Base-by-base conservation (phyloP, 2,329 filamentous ascomycete genomes). In the Diaporthe aspalathi region DNA sequence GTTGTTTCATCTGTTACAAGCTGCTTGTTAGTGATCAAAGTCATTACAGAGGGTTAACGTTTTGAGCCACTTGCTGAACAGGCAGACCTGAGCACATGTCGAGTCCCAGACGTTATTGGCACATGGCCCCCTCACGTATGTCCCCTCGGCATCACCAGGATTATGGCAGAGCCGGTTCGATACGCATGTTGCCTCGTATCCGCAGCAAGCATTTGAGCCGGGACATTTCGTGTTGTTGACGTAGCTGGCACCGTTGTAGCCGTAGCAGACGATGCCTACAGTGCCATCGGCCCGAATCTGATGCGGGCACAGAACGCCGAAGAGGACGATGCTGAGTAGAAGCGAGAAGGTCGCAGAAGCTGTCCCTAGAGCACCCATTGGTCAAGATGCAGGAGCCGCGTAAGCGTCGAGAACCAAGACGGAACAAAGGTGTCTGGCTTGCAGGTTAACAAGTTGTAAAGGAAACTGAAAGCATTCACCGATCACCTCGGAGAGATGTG, bases 61-160 rank as follows among this genome's bases (percentile, higher is more conserved):
- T n/a, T 11, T 12, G 38, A 24, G 20, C 9, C 6, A 49, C 45
- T 66, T 66, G n/a, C 62, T 66, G 62, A 38, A 66, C 3, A 52
- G 16, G 49, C 62, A 66, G 43, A 66, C 49, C 62, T 66, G 62
- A 52, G 62, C 62, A 27, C 62, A 66, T 17, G 29, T 66, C 29
- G 32, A 32, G 27, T 66, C 62, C 62, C 45, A 66, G 14, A 35
- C 11, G 11, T 66, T 40, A n/a, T 49, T 52, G 49, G 62, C 62
- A 27, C 62, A 66, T 17, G 62, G 62, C 2, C 43, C 62, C 29
- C 43, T 38, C 22, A 66, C 45, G 29, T 29, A 66, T 24, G 45
- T 52, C 20, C 45, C 62, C n/a, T 35, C 45, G 27, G 49, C 29
- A 29, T 53, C 45, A 27, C 45, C 45, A 40, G 45, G 56, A 16